Base-by-base conservation (phyloP, 768 basidiomycete genomes). In the Sporobolomyces pararoseus region DNA sequence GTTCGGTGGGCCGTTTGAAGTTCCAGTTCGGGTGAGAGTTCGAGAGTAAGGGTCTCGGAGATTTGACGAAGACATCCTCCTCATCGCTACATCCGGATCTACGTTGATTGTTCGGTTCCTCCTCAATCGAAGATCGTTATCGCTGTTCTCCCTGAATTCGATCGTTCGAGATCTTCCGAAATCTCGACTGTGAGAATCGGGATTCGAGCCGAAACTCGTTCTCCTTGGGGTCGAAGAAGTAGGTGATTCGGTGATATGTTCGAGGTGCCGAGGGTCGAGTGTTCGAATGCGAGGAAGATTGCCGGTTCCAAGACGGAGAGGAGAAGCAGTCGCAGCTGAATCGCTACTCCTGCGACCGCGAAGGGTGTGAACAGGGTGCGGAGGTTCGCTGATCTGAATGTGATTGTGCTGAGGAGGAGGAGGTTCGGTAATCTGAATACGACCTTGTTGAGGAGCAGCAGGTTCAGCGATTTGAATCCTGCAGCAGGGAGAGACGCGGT, bases 121-220 rank as follows among this genome's bases (percentile, higher is more conserved):
- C 0, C 68, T 59, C 4, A 67, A 37, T 6, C 71, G 61, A 1
- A 70, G 71, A 31, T 70, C 34, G 44, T 63, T 47, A 25, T 51
- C 42, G 10, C 25, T 21, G 23, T 64, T 61, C 32, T 75, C 69
- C 29, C 67, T 63, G 58, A 73, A 71, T 59, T 75, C 75, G 63
- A 72, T 72, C 9, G 71, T 75, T 37, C 66, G 65, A 13, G 63
- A 65, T 3, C 69, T 58, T 9, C 68, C 71, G 10, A 73, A 55
- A 42, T 66, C 66, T 31, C 63, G 60, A 37, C 50, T 46, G 47
- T 57, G 59, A n/a, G n/a, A n/a, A 13, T 55, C 51, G 4, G 58
- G 58, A 21, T 52, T 46, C 42, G 52, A n/a, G 9, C 21, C 46
- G 31, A 61, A 34, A 25, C 59, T 61, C 6, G 13, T 23, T 5